Evolutionary conservation across 2,329 filamentous ascomycete species (phyloP), one percentile per base, ranked within the genome.

Genomic region (Knufia petricola): DNA sequence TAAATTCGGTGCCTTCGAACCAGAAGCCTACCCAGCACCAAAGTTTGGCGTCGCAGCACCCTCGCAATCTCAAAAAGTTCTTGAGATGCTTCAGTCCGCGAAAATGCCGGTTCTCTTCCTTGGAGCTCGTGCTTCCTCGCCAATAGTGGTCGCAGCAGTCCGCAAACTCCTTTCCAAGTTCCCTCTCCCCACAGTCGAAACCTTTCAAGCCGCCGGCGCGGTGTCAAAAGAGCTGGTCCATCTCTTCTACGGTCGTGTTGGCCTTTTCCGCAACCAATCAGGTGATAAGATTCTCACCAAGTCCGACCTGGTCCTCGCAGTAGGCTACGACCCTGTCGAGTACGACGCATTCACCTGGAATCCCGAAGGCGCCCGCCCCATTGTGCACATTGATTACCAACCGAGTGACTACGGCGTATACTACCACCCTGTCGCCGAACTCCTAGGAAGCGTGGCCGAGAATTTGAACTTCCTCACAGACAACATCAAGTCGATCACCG

Each of bases 161-260:
- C 69, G 69, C 8, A 57, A 61, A 0, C 66, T 73, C 42, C 62
- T 73, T 7, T 55, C 58, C 6, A 66, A 64, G 40, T 63, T 66
- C 52, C 67, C 67, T 1, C 63, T 73, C 6, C 69, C 70, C 1
- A 69, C 72, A 1, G 63, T 74, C n/a, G 71, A 74, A 58, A 74
- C 71, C 0, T 74, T 74, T 58, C 70, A 74, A 58, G 71, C 71
- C 1, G 71, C 71, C 1, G 71, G 71, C 6, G 69, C 69, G 10
- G 65, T 74, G 12, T 65, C 68, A 3, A 59, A 66, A 48, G 66
- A 70, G 19, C 61, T 71, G 6, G 54, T 53, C 8, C 64, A 69
- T 40, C 61, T 72, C 7, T 74, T 72, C 62, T 72, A 66, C 52
- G 71, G 71, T 8, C 62, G 71, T 3, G 66, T 74, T 6, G 71